Conservation (phyloP, 805 yeast genomes). For the Teunomyces tritomae region DNA sequence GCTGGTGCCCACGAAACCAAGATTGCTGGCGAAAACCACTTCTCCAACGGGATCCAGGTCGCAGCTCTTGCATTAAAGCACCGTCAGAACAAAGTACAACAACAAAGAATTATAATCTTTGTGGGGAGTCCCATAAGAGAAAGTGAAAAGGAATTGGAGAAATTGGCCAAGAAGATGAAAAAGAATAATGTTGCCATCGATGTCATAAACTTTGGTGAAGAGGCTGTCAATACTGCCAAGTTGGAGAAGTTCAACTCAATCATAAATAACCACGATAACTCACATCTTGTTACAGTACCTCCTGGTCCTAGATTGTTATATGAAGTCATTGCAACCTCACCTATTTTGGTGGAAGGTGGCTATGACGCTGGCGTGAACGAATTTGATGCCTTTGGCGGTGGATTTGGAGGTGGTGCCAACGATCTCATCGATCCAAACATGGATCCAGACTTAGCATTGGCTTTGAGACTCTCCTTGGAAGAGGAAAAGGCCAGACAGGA, state of each 20-base stretch:
- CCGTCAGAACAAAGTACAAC: constrained; percentile 91
- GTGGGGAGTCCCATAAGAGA: constrained; percentile 84
- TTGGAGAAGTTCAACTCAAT: constrained; percentile 74
- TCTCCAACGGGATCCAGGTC: constrained; percentile 85
- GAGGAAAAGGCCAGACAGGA: constrained; percentile 94
- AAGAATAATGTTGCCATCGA: constrained; percentile 91
- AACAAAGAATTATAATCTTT: constrained; percentile 84
- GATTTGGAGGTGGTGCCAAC: constrained; percentile 33
- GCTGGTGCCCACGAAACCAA: constrained; percentile 79
- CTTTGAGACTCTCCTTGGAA: constrained; percentile 88
- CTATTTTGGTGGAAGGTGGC: constrained; percentile 69
- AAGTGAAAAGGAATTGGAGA: constrained; percentile 67
- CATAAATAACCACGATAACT: constrained; percentile 73
- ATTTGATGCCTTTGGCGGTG: constrained; percentile 43
- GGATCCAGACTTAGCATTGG: constrained; percentile 97
- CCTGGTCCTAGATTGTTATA: constrained; percentile 85
- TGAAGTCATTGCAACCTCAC: constrained; percentile 75
- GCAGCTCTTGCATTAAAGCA: constrained; percentile 90
- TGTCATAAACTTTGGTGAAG: constrained; percentile 90
- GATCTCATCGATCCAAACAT: constrained; percentile 68
- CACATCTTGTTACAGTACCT: constrained; percentile 81
- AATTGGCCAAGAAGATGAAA: constrained; percentile 87
- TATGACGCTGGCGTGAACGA: constrained; percentile 46
- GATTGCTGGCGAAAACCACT: constrained; percentile 64
- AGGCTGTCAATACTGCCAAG: constrained; percentile 67